Evolutionary conservation across 2,329 filamentous ascomycete species (phyloP), one percentile per base, ranked within the genome.

Genomic region (Harringtonia lauricola): DNA sequence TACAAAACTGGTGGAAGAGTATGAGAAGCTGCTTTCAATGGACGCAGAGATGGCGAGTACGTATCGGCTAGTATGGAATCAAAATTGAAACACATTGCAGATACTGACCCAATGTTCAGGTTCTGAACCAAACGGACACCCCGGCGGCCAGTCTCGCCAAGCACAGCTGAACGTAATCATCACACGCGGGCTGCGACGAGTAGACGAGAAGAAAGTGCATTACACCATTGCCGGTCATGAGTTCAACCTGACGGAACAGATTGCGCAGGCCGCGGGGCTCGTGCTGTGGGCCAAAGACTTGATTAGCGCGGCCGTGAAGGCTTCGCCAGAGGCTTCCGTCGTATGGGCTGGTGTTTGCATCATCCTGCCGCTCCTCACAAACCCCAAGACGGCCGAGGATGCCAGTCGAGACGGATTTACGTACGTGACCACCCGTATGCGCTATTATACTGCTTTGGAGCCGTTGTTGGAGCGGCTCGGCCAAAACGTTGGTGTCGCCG

Each of bases 301-400:
- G 33, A 49, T 61, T 24, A 41, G 42, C 9, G 45, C 55, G 8
- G 59, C 55, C n/a, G 52, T 58, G 37, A 56, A 56, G 42, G 54
- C 37, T 12, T 57, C 55, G 2, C 58, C 59, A 2, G 50, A 58
- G 38, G 60, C 57, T 17, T 60, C 58, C 7, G 41, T 60, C 8
- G 55, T 46, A 3, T 59, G 56, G 58, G 55, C 55, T 4, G 65
- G 64, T 50, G 57, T 65, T 48, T 61, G 54, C 48, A 40, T 63
- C 17, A 37, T 64, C 35, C 54, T 65, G 2, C 60, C 61, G 0
- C 51, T 64, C 4, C 53, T 65, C 34, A 59, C 52, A 8, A 60
- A 58, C 36, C 57, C 55, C 5, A 44, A 17, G 8, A 48, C 49
- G 1, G 59, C 52, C 10, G 49, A 57, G 0, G 53, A 54, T 35